These are phyloP conservation scores for Aurinia saxatilis DNA, from an alignment of 345 rosid species.

Conservation along the genomic window DNA sequence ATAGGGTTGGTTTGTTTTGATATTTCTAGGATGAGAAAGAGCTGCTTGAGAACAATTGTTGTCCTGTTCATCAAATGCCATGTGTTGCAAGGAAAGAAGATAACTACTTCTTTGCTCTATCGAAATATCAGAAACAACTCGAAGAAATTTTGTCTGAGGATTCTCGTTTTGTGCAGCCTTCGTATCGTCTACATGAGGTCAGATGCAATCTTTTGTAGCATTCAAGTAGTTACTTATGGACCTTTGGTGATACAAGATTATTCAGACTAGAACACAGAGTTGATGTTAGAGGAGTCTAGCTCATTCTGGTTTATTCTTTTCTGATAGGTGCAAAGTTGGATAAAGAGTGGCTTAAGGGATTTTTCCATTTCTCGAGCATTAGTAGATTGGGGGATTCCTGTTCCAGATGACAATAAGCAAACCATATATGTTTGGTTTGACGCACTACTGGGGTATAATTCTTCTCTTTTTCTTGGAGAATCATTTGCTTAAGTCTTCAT, in stretches of 20 bases:
- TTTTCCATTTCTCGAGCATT: slow-evolving; percentile 96
- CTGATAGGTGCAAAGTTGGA: slow-evolving; percentile 84
- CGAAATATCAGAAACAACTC: slow-evolving; percentile 73
- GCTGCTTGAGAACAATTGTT: slow-evolving; percentile 57
- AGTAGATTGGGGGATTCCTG: slow-evolving; percentile 97
- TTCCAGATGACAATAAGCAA: slow-evolving; percentile 78
- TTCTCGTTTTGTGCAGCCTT: slow-evolving; percentile 85
- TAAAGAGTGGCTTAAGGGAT: slow-evolving; percentile 75
- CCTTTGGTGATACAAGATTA: neutral
- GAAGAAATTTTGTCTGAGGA: slow-evolving; percentile 60
- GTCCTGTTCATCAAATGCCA: slow-evolving; percentile 81
- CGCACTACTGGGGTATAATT: slow-evolving; percentile 78
- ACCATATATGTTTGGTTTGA: slow-evolving; percentile 99
- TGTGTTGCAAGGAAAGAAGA: slow-evolving; percentile 82
- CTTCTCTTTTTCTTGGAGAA: neutral
- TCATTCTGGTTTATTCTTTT: neutral
- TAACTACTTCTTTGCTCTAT: slow-evolving; percentile 84
- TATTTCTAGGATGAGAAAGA: slow-evolving; percentile 87
- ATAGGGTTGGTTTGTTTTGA: neutral
- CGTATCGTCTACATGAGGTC: slow-evolving; percentile 84
- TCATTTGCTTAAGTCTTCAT: neutral
- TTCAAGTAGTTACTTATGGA: slow-evolving; percentile 13
- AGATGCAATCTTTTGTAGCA: slow-evolving; percentile 5
- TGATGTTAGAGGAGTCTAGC: neutral
- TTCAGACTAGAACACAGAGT: neutral